Evolutionary conservation across 257 asterid genomes (phyloP), one percentile per base, ranked within the genome.

Genomic region (Forsythia viridissima): DNA sequence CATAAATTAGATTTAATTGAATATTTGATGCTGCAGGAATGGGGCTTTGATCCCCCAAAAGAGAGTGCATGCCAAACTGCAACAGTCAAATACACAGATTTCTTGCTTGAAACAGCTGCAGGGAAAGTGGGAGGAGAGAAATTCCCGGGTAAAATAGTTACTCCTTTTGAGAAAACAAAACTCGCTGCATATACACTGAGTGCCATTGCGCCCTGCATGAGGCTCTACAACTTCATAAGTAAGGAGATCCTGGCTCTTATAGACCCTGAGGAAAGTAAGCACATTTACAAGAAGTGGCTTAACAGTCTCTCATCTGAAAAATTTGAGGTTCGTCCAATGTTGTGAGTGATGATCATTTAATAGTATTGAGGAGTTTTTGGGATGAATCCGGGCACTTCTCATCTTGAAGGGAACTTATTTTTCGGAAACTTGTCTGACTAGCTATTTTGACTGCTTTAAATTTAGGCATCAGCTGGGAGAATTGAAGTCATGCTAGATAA

Each of bases 201-300:
- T 8, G 93, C 86, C 21, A 87, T 90, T 74, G 83, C 95, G 51
- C 95, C 95, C 0, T 90, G 95, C 89, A 90, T 90, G 95, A 89
- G 92, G 85, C 90, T 90, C 80, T 90, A 81, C 81, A 83, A 81
- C 84, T 90, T 76, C 70, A 79, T 90, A 4, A 86, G 90, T 46
- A 83, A 77, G 79, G 91, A 87, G 79, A 87, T 88, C 43, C 87
- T 76, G 46, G 80, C 88, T 80, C 84, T 86, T 69, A 74, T 86
- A 5, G 82, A 76, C 65, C 87, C 88, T 3, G 84, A 87, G 2
- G 91, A 87, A 70, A 82, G 74, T 44, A 72, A 46, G 16, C 83
- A 88, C 79, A 44, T 86, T 70, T 88, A 88, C 86, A 89, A 88
- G 89, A 90, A 86, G 82, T 90, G 90, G 93, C 88, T 90, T 10